A percentile compares a stretch with the other conserved stretches of the same genome.
Evolutionary conservation across 2,329 filamentous ascomycete species (phyloP).

Genomic region (Colletotrichum lini): DNA sequence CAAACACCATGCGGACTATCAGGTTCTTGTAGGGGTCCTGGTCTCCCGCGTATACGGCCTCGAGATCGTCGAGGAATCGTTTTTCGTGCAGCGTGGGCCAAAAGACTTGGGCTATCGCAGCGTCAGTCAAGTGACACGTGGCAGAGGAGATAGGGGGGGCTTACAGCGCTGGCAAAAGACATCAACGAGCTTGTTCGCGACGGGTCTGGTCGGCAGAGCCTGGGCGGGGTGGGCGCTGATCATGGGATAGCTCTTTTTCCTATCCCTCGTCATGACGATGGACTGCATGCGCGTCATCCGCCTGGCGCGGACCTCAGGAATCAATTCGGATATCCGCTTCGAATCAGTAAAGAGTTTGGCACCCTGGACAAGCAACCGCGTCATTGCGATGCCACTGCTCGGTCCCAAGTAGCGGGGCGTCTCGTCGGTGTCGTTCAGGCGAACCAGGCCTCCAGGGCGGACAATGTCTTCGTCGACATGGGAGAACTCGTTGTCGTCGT

Average conservation of each 20-base stretch:
- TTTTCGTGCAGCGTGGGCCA: constrained; percentile 90
- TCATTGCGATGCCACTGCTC: constrained; percentile 96
- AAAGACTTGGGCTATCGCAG: constrained; percentile 81
- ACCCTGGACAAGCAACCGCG: constrained; percentile 94
- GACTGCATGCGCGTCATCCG: constrained; percentile 72
- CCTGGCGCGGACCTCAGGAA: constrained; percentile 79
- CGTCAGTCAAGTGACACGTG: constrained; percentile 40
- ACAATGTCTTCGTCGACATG: constrained; percentile 87
- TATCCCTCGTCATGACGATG: constrained; percentile 67
- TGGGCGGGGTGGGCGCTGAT: constrained; percentile 87
- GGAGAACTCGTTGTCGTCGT: constrained; percentile 79
- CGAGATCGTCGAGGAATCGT: constrained; percentile 80
- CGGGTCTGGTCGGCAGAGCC: constrained; percentile 78
- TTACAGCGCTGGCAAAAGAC: constrained; percentile 88
- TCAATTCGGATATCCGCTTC: constrained; percentile 91
- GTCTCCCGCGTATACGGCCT: constrained; percentile 84
- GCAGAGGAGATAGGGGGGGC: constrained; percentile 45
- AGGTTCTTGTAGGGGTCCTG: constrained; percentile 89
- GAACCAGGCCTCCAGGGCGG: constrained; percentile 87
- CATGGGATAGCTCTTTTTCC: constrained; percentile 91
- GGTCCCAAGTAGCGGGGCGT: constrained; percentile 90
- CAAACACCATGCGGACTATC: constrained; percentile 89
- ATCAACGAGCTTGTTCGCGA: constrained; percentile 85
- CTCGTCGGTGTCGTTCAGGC: constrained; percentile 88
- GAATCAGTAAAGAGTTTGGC: constrained; percentile 94